Base-by-base conservation (phyloP, 257 asterid species). In the Capsicum baccatum region DNA sequence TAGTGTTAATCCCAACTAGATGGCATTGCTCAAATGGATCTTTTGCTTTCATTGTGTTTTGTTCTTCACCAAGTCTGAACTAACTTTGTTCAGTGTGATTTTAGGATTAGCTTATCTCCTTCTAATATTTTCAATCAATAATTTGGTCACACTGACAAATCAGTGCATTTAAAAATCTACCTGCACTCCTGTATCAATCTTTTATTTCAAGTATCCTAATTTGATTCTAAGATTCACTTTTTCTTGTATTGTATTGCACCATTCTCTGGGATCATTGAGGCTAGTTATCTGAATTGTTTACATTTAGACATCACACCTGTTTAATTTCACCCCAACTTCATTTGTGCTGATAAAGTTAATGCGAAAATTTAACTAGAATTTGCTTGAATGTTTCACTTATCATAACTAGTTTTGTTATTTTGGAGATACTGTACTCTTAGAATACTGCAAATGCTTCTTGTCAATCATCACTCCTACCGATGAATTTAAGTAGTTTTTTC, bases 371-470 rank as follows among this genome's bases (percentile, higher is more conserved):
- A 69, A 16, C 79, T 39, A 42, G 55, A 42, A 39, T 42, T 68
- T 69, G 79, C 55, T 39, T 16, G 54, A 39, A 69, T 69, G 55
- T 69, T 69, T 42, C 79, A 39, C 55, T 39, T 69, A 26, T 42
- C 79, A 42, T 69, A 54, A 39, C 21, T 42, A 16, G 55, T 69
- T 42, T 8, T 2, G 8, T 42, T 69, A 69, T 9, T 16, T 42
- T 69, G 55, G 55, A 16, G 55, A 69, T 69, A 69, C 4, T 42
- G 6, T 69, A 68, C 52, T 37, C 78, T 68, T 68, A 15, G 33
- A 68, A 68, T 68, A 54, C 15, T 15, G 54, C 78, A 68, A 39
- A 68, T 68, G 78, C 54, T 68, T 68, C 78, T 39, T 68, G 78
- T 39, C 26, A 15, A 68, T 68, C 3, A 7, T 67, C 54, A 68